A percentile compares a stretch with the other conserved stretches of the same genome.
phyloP scores from a whole-genome alignment of 192 early-diverging fungal species.

The Backusella tuberculispora region DNA sequence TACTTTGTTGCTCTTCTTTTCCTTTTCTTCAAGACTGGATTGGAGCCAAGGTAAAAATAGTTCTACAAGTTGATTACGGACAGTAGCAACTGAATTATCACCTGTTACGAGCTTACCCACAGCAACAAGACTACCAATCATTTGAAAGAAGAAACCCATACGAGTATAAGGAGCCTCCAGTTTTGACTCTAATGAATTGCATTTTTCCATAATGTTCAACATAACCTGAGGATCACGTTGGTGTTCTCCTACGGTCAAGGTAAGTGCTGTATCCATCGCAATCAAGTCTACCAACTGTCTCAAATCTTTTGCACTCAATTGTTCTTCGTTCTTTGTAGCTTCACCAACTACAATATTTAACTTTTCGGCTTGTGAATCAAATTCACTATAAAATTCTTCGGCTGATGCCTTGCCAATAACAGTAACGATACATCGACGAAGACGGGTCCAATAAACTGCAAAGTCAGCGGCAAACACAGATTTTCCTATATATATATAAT shows the following conservation, averaged over 20 bases:
- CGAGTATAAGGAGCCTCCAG: not conserved
- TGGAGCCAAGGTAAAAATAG: slow-evolving; percentile 21
- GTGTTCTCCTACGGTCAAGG: slow-evolving; percentile 2
- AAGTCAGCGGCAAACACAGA: slow-evolving; percentile 37
- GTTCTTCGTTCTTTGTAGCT: not conserved
- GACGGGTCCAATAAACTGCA: slow-evolving; percentile 27
- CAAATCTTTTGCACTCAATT: slow-evolving; percentile 16
- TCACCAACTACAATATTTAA: not conserved
- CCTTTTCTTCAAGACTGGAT: not conserved
- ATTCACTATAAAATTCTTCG: slow-evolving; percentile 5
- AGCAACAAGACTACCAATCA: not conserved
- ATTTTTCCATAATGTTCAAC: slow-evolving; percentile 3
- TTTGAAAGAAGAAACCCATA: not conserved
- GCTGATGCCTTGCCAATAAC: not conserved
- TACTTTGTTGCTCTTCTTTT: not conserved
- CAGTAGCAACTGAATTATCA: not conserved
- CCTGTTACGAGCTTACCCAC: not conserved
- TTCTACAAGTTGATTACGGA: slow-evolving; percentile 12
- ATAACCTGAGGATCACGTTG: slow-evolving; percentile 21
- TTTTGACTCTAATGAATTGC: not conserved
- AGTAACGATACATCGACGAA: slow-evolving; percentile 28
- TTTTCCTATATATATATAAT: slow-evolving; percentile 23
- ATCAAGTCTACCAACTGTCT: slow-evolving; percentile 33
- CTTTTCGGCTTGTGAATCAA: slow-evolving; percentile 28
- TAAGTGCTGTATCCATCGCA: slow-evolving; percentile 28